Percentiles rank a stretch among this genome's conserved stretches.
Conservation (phyloP, 2,329 filamentous ascomycete species). For the Nemania abortiva region DNA sequence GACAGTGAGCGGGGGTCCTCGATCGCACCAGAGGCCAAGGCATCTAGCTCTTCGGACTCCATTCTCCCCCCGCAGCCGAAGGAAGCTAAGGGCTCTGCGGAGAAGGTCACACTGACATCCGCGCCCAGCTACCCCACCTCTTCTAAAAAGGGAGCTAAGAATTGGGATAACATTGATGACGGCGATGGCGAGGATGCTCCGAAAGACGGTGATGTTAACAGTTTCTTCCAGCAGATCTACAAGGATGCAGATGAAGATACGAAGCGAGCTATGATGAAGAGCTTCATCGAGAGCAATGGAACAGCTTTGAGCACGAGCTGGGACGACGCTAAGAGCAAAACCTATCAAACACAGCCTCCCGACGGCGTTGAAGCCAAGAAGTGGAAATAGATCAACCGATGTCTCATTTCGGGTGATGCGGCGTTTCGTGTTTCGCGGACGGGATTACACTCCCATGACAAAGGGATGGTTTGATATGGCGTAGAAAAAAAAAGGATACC, state of each 20-base stretch:
- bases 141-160: constrained; percentile 82
- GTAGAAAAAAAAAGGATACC: constrained; percentile 30
- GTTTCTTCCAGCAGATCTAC: constrained; percentile 93
- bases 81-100: constrained; percentile 24
- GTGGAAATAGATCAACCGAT: constrained; percentile 59
- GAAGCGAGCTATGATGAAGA: constrained; percentile 96
- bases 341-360: constrained; percentile 78
- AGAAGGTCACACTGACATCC: constrained; percentile 28
- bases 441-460: constrained; percentile 14
- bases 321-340: constrained; percentile 79
- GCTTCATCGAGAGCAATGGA: constrained; percentile 92
- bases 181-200: constrained; percentile 66
- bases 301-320: constrained; percentile 94
- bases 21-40: constrained; percentile 8
- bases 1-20: constrained; percentile 13
- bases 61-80: constrained; percentile 16
- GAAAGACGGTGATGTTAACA: constrained; percentile 73
- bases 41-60: constrained; percentile 29
- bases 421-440: constrained; percentile 22
- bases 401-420: constrained; percentile 17
- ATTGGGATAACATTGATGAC: constrained; percentile 87
- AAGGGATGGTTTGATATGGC: constrained; percentile 15
- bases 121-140: constrained; percentile 84
- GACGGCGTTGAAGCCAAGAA: constrained; percentile 83
- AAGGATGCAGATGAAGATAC: constrained; percentile 81